These are phyloP conservation scores for Saitozyma sp. DNA, from an alignment of 768 basidiomycete species.

Conservation along the genomic window DNA sequence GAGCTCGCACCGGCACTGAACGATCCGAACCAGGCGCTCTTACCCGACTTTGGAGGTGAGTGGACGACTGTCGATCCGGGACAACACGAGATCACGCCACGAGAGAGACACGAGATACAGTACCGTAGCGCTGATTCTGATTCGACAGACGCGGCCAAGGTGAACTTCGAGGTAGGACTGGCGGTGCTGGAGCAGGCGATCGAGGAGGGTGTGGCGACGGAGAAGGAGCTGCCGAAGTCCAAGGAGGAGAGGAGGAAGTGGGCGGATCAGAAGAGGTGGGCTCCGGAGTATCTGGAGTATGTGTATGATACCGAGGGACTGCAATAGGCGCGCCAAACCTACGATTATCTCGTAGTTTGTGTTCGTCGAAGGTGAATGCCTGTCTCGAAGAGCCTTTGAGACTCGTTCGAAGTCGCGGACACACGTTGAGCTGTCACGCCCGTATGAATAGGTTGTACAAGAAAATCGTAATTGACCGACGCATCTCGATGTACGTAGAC, in stretches of 20 bases:
- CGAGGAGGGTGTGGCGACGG: slow-evolving; percentile 64
- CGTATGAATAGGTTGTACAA: no score
- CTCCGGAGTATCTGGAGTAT: slow-evolving; percentile 65
- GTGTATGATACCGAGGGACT: slow-evolving; percentile 63
- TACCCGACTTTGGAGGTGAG: slow-evolving; percentile 62
- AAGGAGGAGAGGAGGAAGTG: slow-evolving; percentile 53
- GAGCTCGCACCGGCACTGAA: slow-evolving; percentile 71
- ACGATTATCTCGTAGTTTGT: no score
- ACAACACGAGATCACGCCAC: neutral
- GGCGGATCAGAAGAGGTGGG: slow-evolving; percentile 66
- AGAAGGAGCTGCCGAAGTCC: slow-evolving; percentile 53
- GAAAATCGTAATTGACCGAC: no score
- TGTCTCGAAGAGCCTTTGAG: no score
- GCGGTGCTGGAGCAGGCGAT: slow-evolving; percentile 78
- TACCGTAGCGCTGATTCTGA: neutral
- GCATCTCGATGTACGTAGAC: no score
- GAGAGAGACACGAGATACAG: no score
- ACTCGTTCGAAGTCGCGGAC: no score
- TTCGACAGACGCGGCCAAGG: slow-evolving; percentile 55
- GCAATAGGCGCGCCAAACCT: slow-evolving; percentile 3
- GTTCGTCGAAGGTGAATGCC: no score
- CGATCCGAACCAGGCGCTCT: slow-evolving; percentile 67
- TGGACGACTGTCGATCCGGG: neutral
- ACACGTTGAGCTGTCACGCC: no score
- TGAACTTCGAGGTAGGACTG: slow-evolving; percentile 77